Percentiles rank a stretch among this genome's conserved stretches.
Conservation (phyloP, 768 basidiomycete genomes). For the Tylopilus balloui region DNA sequence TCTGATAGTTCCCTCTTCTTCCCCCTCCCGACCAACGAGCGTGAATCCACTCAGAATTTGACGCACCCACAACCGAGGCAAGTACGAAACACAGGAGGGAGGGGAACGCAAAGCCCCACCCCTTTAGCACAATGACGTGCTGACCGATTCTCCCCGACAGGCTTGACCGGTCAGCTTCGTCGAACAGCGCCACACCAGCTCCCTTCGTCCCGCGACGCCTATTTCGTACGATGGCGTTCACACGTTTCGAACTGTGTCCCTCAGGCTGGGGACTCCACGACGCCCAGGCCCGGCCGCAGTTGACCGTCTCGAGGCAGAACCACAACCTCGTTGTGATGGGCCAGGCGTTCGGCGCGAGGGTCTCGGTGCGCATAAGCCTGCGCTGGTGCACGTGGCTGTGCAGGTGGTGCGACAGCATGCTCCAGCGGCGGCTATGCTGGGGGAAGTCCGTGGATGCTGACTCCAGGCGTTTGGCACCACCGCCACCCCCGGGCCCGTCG, state of each 20-base stretch:
- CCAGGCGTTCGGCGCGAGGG: slow-evolving; percentile 26
- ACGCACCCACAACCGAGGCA: not conserved
- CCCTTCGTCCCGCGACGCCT: not conserved
- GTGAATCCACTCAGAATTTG: not conserved
- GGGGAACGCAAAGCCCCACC: not conserved
- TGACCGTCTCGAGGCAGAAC: slow-evolving; percentile 18
- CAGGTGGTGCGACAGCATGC: slow-evolving; percentile 10
- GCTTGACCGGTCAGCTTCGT: too few relatives aligned
- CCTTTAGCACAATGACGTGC: not conserved
- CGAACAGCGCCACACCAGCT: too few relatives aligned
- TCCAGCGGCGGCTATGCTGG: slow-evolving; percentile 8
- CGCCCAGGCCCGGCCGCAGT: slow-evolving; percentile 19
- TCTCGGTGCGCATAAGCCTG: slow-evolving; percentile 18
- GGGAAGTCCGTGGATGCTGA: not conserved
- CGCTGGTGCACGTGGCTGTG: slow-evolving; percentile 24
- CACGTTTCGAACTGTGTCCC: slow-evolving; percentile 23
- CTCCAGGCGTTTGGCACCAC: not conserved
- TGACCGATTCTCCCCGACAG: slow-evolving; percentile 1
- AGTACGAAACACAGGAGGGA: not conserved
- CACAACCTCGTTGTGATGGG: slow-evolving; percentile 21
- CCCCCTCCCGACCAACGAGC: not conserved
- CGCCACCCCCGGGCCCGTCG: not conserved
- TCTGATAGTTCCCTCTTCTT: slow-evolving; percentile 2
- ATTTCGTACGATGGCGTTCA: slow-evolving; percentile 15
- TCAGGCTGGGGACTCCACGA: slow-evolving; percentile 22